Conservation (phyloP, 805 yeast species). For the Candida ipomoeae region DNA sequence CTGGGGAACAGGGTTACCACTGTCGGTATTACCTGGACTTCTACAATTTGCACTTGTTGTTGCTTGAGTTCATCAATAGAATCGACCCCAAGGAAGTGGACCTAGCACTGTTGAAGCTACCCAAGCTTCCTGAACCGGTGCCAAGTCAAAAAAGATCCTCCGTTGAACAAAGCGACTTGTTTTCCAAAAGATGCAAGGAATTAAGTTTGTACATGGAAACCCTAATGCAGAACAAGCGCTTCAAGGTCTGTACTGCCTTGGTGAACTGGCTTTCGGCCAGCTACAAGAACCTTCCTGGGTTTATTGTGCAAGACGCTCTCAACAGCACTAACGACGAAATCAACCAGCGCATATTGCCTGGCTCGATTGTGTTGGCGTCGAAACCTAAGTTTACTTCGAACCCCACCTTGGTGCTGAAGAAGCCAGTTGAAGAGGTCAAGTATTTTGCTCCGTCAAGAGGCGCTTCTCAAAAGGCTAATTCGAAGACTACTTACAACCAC, state of each 20-base stretch:
- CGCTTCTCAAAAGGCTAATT: slow-evolving; percentile 18
- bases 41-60: slow-evolving; percentile 39
- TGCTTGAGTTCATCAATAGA: slow-evolving; percentile 19
- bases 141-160: slow-evolving; percentile 26
- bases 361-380: slow-evolving; percentile 16
- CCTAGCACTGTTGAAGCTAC: slow-evolving; percentile 20
- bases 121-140: slow-evolving; percentile 47
- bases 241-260: slow-evolving; percentile 25
- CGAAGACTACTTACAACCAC: slow-evolving; percentile 30
- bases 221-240: slow-evolving; percentile 27
- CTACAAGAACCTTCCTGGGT: slow-evolving; percentile 25
- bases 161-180: slow-evolving; percentile 12
- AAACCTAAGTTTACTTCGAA: not conserved
- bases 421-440: slow-evolving; percentile 2
- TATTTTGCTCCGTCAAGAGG: slow-evolving; percentile 6
- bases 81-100: slow-evolving; percentile 1
- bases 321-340: slow-evolving; percentile 12
- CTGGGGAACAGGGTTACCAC: slow-evolving; percentile 35
- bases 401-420: slow-evolving; percentile 1
- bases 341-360: slow-evolving; percentile 15
- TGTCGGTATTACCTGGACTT: slow-evolving; percentile 52
- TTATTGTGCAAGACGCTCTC: slow-evolving; percentile 16
- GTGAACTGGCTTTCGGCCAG: slow-evolving; percentile 27
- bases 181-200: slow-evolving; percentile 34
- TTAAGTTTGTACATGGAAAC: slow-evolving; percentile 38